These are phyloP conservation scores for Diplodia scrobiculata DNA, from an alignment of 2,329 filamentous ascomycete species.

Conservation along the genomic window DNA sequence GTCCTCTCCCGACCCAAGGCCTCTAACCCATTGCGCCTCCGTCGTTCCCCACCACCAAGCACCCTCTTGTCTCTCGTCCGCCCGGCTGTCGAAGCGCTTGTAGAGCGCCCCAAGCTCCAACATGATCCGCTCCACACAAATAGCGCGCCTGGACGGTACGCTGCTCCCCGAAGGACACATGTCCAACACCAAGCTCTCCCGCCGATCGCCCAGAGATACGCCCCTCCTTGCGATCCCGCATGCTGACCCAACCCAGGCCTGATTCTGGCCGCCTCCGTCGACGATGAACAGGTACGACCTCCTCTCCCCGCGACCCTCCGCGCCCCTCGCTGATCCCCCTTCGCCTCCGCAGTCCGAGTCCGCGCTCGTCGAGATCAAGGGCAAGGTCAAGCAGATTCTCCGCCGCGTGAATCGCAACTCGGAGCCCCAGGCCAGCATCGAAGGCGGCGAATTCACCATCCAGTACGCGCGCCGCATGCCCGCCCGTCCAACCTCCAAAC, in stretches of 20 bases:
- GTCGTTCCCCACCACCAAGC: not conserved
- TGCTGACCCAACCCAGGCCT: conserved; percentile 63
- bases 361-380: conserved; percentile 79
- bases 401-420: conserved; percentile 85
- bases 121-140: conserved; percentile 93
- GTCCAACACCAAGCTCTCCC: conserved; percentile 26
- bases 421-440: conserved; percentile 88
- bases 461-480: conserved; percentile 62
- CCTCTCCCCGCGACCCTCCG: not conserved
- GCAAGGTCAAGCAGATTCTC: conserved; percentile 86
- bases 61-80: conserved; percentile 1
- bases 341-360: conserved; percentile 60
- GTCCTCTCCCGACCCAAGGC: not conserved
- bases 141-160: conserved; percentile 86
- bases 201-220: conserved; percentile 20
- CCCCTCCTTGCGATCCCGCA: not conserved
- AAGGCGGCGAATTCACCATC: conserved; percentile 78
- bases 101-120: not conserved
- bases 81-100: conserved; percentile 21
- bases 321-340: conserved; percentile 29
- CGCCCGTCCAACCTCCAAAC: conserved; percentile 22
- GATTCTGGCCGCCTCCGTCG: conserved; percentile 90
- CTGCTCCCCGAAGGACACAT: conserved; percentile 28
- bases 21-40: not conserved
- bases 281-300: conserved; percentile 71